Percentiles rank a stretch among this genome's conserved stretches.
These are phyloP conservation scores for Beauveria brongniartii DNA, from an alignment of 2,329 filamentous ascomycete species.

Conservation along the genomic window DNA sequence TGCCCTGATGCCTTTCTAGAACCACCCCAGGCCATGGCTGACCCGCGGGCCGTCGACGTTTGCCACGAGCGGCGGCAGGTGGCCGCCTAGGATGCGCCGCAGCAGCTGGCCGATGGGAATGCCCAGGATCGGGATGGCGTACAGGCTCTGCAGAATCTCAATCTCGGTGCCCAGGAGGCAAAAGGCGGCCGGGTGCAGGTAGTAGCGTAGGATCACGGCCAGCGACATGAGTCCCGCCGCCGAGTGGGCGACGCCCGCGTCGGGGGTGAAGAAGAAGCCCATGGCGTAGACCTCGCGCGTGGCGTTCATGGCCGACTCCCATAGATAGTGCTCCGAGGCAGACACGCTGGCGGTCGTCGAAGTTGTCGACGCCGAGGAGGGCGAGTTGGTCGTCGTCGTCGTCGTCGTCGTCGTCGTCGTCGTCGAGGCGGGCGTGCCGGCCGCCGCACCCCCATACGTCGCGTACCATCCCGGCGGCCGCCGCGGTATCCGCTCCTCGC, in stretches of 20 bases:
- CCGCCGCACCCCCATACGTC: background rate
- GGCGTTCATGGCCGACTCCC: constrained; percentile 9
- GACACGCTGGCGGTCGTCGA: constrained; percentile 5
- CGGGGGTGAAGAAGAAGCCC: constrained; percentile 5
- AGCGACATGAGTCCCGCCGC: constrained; percentile 9
- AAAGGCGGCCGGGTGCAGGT: constrained; percentile 3
- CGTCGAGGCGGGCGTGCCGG: background rate
- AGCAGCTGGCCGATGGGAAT: constrained; percentile 6
- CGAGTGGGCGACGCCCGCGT: constrained; percentile 4
- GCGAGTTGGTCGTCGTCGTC: background rate
- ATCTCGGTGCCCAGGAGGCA: constrained; percentile 5
- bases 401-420: background rate
- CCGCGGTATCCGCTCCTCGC: background rate
- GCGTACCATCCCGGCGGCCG: constrained; percentile 2
- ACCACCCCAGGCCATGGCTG: constrained; percentile 6
- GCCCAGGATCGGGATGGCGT: background rate
- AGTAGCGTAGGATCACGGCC: constrained; percentile 6
- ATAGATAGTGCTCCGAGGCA: constrained; percentile 5
- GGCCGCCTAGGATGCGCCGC: background rate
- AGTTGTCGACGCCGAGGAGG: background rate
- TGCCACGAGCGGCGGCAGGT: background rate
- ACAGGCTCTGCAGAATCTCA: constrained; percentile 2
- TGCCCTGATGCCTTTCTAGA: too few species aligned
- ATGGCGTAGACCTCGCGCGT: constrained; percentile 3
- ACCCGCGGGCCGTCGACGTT: background rate